Evolutionary conservation across 352 stramenopile genomes (phyloP), one percentile per base, ranked within the genome.

Genomic region (Phytophthora hybrid): DNA sequence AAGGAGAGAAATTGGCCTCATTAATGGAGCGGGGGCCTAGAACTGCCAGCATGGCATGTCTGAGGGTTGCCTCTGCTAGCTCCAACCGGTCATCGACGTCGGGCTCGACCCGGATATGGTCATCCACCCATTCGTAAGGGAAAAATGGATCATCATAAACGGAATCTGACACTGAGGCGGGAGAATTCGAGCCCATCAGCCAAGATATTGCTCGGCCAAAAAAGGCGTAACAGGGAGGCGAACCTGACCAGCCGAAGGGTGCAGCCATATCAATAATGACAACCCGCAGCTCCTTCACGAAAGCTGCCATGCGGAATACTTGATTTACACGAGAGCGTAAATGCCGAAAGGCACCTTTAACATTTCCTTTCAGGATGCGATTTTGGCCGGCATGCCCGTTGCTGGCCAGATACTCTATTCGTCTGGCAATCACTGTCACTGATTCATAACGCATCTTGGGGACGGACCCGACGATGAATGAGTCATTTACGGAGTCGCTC

Each of bases 61-160:
- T 8, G 8, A 41, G 11, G 1, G 34, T 41, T 13, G 34, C 11
- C 5, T 47, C 41, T 7, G 41, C 41, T 16, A 47, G 41, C 5
- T 47, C 13, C 8, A 47, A 13, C 2, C 41, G 41, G 5, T 47
- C 18, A 47, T 1, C 11, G 16, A 47, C 41, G 14, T 74, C 59
- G 5, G 44, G 2, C 49, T 80, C 77, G 4, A 83, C 53, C 16
- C 79, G 11, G 16, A 79, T 60, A 32, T 81, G 66, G 44, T 77
- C 77, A 26, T 83, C 77, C 1, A 79, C 64, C 77, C 73, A 83
- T 16, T 77, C 73, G 37, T 71, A 83, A 0, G 39, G 29, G 19
- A 74, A 81, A 34, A 79, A 78, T 2, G 56, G 37, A 5, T 73
- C 47, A 0, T 16, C 18, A 31, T 80, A 72, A 0, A 1, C 23